phyloP scores from a whole-genome alignment of 306 rosid species.

The Mucuna pruriens region DNA sequence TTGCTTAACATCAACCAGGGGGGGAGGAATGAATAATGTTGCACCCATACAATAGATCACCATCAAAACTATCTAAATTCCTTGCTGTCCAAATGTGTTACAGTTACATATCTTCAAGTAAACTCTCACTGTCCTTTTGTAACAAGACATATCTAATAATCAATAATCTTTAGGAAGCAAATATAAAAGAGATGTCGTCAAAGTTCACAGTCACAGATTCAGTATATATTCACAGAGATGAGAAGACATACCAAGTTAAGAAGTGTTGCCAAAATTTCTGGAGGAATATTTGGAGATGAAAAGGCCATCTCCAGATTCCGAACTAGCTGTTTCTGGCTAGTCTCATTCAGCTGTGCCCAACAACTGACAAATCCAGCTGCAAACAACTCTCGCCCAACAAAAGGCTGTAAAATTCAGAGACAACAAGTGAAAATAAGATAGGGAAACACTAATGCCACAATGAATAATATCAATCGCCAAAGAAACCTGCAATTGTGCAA shows the following conservation, averaged over 20 bases:
- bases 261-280: constrained; percentile 98
- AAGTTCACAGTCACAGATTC: not conserved
- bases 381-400: constrained; percentile 94
- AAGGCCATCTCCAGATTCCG: constrained; percentile 98
- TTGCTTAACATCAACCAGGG: too few species aligned
- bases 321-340: constrained; percentile 89
- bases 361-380: constrained; percentile 99
- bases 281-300: constrained; percentile 96
- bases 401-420: constrained; percentile 72
- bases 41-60: constrained; percentile 1
- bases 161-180: constrained; percentile 22
- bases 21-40: not conserved
- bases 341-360: constrained; percentile 95
- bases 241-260: constrained; percentile 81
- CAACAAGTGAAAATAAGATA: constrained; percentile 41
- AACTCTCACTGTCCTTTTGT: constrained; percentile 9
- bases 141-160: not conserved
- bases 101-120: constrained; percentile 17
- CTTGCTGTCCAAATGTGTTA: constrained; percentile 9
- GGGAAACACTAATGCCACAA: constrained; percentile 22
- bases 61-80: constrained; percentile 6
- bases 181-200: constrained; percentile 10
- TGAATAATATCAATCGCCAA: constrained; percentile 15
- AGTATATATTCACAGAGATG: constrained; percentile 29
- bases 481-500: constrained; percentile 89